Evolutionary conservation across 805 yeast species (phyloP), one percentile per base, ranked within the genome.

Genomic region (Kuraishia hungarica): DNA sequence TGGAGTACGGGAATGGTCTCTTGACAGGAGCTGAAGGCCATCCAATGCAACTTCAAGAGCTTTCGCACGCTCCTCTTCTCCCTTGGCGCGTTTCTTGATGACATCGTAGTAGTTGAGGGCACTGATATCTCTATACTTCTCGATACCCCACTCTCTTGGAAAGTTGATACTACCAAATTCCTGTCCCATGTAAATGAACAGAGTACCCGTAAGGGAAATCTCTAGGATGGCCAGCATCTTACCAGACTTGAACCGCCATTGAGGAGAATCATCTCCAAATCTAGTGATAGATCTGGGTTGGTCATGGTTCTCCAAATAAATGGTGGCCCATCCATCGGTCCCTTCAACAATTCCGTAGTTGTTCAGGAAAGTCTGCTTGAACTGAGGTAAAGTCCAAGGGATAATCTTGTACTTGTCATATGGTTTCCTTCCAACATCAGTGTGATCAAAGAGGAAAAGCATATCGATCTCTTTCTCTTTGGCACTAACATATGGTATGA

Each of bases 141-240:
- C 70, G 54, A 80, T 67, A 21, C 72, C 69, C 82, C 83, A 80
- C 48, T 63, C 62, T 53, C 67, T 61, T 22, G 79, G 72, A 29
- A 79, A 65, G 62, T 81, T 81, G 54, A 74, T 73, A 78, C 76
- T 77, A 39, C 82, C 86, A 57, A 82, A 68, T 61, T 82, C 86
- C 64, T 82, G 86, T 53, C 86, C 86, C 66, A 82, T 85, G 66
- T 80, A 82, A 47, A 82, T 67, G 66, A 72, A 82, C 54, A 79
- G 65, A 15, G 86, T 80, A 52, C 86, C 85, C 28, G 81, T 75
- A 59, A 80, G 71, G 15, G 82, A 62, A 13, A 72, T 55, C 58
- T 76, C 74, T 62, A 81, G 64, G 51, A 76, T 58, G 19, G 82
- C 72, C 58, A 81, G 62, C 62, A 80, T 65, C 66, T 81, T 81